Conservation (phyloP, 1,284 basidiomycete genomes). For the Ustilago loliicola region DNA sequence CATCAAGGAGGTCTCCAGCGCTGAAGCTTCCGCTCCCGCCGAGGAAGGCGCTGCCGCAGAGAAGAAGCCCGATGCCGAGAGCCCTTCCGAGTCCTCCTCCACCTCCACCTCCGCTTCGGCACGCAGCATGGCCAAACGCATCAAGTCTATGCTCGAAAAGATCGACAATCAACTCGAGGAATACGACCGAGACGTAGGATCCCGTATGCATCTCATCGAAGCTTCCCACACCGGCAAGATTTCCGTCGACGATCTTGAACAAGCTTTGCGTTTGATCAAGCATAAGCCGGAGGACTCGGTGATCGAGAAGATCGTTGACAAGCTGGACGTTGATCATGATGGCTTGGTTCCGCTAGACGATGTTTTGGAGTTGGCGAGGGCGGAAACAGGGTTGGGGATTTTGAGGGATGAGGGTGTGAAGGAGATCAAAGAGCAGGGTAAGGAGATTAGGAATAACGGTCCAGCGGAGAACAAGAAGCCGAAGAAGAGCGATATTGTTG, state of each 20-base stretch:
- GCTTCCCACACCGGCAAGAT: slow-evolving; percentile 92
- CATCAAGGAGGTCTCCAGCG: slow-evolving; percentile 79
- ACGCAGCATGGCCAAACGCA: slow-evolving; percentile 89
- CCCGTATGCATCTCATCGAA: slow-evolving; percentile 92
- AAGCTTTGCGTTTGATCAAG: slow-evolving; percentile 91
- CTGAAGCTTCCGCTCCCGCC: slow-evolving; percentile 13
- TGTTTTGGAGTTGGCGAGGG: slow-evolving; percentile 70
- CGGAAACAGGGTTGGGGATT: slow-evolving; percentile 70
- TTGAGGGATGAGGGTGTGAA: slow-evolving; percentile 62
- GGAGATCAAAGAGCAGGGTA: slow-evolving; percentile 59
- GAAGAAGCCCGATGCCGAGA: slow-evolving; percentile 5
- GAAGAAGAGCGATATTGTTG: slow-evolving; percentile 64
- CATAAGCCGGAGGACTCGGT: slow-evolving; percentile 90
- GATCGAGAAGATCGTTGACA: slow-evolving; percentile 88
- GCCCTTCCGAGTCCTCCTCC: slow-evolving; percentile 8
- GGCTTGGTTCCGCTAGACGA: slow-evolving; percentile 79
- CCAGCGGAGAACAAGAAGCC: slow-evolving; percentile 60
- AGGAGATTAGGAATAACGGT: slow-evolving; percentile 41
- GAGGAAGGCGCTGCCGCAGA: slow-evolving; percentile 15
- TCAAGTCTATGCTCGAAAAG: slow-evolving; percentile 94
- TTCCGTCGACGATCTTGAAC: slow-evolving; percentile 87
- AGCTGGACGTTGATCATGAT: slow-evolving; percentile 95
- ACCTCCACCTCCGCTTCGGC: slow-evolving; percentile 62
- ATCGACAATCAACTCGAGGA: slow-evolving; percentile 92
- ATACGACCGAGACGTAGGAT: slow-evolving; percentile 85